Evolutionary conservation across 495 filamentous ascomycete genomes (phyloP).

Genomic region (Chlorociboria aeruginascens): DNA sequence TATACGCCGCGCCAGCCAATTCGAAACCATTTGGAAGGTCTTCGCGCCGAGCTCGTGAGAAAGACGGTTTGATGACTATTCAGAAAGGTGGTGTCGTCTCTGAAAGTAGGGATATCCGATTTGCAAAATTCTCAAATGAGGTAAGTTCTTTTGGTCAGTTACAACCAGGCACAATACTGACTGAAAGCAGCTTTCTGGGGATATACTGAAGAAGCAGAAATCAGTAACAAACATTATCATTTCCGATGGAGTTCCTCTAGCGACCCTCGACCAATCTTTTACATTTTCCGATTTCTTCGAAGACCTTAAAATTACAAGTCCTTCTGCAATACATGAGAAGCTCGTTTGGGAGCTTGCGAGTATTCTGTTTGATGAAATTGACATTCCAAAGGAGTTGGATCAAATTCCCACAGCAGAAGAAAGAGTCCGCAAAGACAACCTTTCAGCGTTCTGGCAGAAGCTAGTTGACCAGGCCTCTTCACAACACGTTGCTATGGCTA

Average conservation of each 20-base stretch:
- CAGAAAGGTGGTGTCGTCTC: constrained; percentile 27
- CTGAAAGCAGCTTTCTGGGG: constrained; percentile 13
- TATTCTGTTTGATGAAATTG: constrained; percentile 70
- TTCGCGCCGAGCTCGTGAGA: constrained; percentile 24
- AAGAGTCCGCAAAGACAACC: constrained; percentile 34
- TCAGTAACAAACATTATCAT: constrained; percentile 23
- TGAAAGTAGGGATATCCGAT: constrained; percentile 36
- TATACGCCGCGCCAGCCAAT: constrained; percentile 37
- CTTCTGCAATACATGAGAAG: constrained; percentile 37
- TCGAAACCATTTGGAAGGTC: constrained; percentile 20
- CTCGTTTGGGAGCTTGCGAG: constrained; percentile 67
- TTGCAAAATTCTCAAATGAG: constrained; percentile 39
- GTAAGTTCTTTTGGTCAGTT: constrained; percentile 21
- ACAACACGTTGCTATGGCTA: constrained; percentile 35
- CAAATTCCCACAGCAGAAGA: constrained; percentile 24
- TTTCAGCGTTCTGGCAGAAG: constrained; percentile 49
- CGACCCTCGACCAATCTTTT: constrained; percentile 21
- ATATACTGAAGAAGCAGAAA: constrained; percentile 31
- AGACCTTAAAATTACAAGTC: constrained; percentile 17
- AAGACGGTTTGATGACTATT: constrained; percentile 23
- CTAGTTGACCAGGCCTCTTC: constrained; percentile 47
- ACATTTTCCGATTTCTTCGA: constrained; percentile 26
- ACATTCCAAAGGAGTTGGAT: constrained; percentile 34
- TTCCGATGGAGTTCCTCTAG: constrained; percentile 33
- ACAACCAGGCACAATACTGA: constrained; percentile 2